Base-by-base conservation (phyloP, 352 stramenopile genomes). In the Globisporangium middletonii region DNA sequence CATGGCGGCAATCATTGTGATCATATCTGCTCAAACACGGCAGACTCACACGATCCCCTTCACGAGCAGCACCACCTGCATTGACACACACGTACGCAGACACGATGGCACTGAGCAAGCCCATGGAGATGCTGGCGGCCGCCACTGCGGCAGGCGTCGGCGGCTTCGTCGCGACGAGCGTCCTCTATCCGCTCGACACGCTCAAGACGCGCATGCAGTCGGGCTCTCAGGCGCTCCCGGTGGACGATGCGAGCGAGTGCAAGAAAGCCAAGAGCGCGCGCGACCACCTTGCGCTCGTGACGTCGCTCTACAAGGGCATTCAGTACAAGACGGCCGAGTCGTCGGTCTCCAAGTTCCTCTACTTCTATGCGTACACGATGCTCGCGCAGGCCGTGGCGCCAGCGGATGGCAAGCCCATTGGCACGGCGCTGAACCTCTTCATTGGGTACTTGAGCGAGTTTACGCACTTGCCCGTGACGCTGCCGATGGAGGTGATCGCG, bases 351-450 rank as follows among this genome's bases (percentile, higher is more conserved):
- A 96, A 96, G 70, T 95, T 96, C 61, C 57, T 95, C 46, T 96
- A 96, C 72, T 96, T 96, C 59, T 96, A 95, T 64, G 74, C 79
- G 41, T 96, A 96, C 72, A 93, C 87, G 57, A 73, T 91, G 68
- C 69, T 93, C 51, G 60, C 79, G 55, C 79, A 89, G 60, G 60
- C 80, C 30, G 79, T 81, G 43, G 68, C 77, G 53, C 77, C 77
- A 1, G 71, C 74, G n/a, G 68, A 88, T 55, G 80, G 77, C 41
- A 70, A 75, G 49, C 72, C 79, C 49, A 79, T 93, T 38, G 61
- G 77, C 37, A 92, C 83, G 26, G 52, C 70, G 23, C 85, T 73
- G 38, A 86, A 94, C 55, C 62, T 96, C 44, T 64, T 78, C 28
- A 77, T 96, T 45, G 87, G 85, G 35, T 96, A 96, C 63, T 15